phyloP scores from a whole-genome alignment of 1,284 basidiomycete genomes.

The Athelia psychrophila region DNA sequence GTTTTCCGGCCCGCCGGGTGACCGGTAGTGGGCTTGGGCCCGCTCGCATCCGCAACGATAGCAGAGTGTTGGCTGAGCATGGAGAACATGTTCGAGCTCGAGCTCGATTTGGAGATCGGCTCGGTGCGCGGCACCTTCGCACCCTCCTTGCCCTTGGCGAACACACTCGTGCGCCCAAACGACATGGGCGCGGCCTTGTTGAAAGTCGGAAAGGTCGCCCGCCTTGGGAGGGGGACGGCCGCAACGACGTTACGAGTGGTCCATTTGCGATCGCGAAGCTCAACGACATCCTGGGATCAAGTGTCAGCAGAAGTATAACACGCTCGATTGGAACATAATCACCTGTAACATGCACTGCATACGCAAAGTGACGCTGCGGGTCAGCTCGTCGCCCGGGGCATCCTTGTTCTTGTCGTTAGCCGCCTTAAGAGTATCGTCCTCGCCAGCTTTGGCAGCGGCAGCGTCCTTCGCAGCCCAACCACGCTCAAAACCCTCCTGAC shows the following conservation, averaged over 20 bases:
- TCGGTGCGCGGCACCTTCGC: constrained; percentile 59
- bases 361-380: constrained; percentile 76
- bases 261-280: constrained; percentile 87
- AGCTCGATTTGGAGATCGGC: constrained; percentile 71
- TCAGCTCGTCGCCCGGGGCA: constrained; percentile 44
- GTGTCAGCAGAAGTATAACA: constrained; percentile 7
- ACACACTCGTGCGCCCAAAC: constrained; percentile 81
- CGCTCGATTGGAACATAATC: constrained; percentile 30
- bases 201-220: no score
- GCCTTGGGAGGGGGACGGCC: no score
- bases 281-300: constrained; percentile 74
- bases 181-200: constrained; percentile 61
- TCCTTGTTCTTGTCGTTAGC: no score
- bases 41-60: constrained; percentile 17
- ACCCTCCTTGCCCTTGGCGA: constrained; percentile 79
- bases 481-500: constrained; percentile 93
- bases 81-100: constrained; percentile 86
- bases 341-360: constrained; percentile 97
- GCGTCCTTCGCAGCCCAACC: constrained; percentile 79
- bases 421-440: no score
- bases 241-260: constrained; percentile 66
- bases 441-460: constrained; percentile 59
- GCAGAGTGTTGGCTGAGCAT: constrained; percentile 65
- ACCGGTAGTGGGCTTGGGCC: constrained; percentile 5
- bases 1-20: neutral